Conservation (phyloP, 768 basidiomycete species). For the Filobasidium floriforme region DNA sequence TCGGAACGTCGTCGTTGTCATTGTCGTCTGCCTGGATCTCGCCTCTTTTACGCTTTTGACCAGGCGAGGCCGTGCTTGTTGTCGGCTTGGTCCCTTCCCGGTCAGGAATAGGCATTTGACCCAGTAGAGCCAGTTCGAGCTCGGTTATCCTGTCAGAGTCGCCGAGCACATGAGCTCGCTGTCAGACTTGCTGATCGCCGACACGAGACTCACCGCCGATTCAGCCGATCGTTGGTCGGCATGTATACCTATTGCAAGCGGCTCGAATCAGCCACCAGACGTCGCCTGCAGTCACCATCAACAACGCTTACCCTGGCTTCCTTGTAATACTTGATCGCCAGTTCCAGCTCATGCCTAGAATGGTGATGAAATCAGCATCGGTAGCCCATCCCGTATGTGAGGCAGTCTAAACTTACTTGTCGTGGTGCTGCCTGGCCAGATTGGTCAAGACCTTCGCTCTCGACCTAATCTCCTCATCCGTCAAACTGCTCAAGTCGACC, state of each 20-base stretch:
- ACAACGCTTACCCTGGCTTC: slow-evolving; percentile 53
- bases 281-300: background rate
- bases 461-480: slow-evolving; percentile 69
- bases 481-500: slow-evolving; percentile 51
- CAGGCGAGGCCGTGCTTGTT: background rate
- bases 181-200: no score
- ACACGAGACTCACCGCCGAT: slow-evolving; percentile 63
- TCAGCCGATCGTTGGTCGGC: slow-evolving; percentile 75
- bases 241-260: slow-evolving; percentile 52
- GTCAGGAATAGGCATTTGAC: slow-evolving; percentile 21
- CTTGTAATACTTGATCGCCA: slow-evolving; percentile 71
- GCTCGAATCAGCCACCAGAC: no score
- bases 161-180: background rate
- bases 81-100: slow-evolving; percentile 4
- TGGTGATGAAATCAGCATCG: slow-evolving; percentile 10
- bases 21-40: background rate
- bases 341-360: slow-evolving; percentile 67
- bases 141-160: slow-evolving; percentile 21
- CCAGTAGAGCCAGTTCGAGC: slow-evolving; percentile 26
- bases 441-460: slow-evolving; percentile 76
- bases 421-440: slow-evolving; percentile 69
- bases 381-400: slow-evolving; percentile 2
- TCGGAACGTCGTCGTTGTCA: background rate
- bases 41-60: background rate
- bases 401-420: slow-evolving; percentile 54